Conservation (phyloP, 2,329 filamentous ascomycete species). For the Cytospora piceae region DNA sequence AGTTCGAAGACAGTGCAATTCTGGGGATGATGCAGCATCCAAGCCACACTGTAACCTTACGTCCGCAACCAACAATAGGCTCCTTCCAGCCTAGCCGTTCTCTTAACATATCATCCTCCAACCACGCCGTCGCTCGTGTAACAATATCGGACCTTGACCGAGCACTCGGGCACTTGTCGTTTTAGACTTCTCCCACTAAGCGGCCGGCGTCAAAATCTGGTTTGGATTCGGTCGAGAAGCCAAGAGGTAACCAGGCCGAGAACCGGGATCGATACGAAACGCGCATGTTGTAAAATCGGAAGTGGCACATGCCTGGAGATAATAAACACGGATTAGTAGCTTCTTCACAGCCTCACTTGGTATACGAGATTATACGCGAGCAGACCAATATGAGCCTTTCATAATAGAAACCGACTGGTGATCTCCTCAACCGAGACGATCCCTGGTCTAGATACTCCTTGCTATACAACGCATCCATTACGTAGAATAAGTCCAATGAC, state of each 20-base stretch:
- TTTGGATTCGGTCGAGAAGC: not conserved
- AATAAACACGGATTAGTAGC: not conserved
- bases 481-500: slow-evolving; percentile 23
- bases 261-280: not conserved
- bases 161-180: not conserved
- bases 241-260: no score
- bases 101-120: not conserved
- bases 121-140: not conserved
- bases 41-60: slow-evolving; percentile 25
- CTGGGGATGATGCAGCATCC: slow-evolving; percentile 18
- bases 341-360: not conserved
- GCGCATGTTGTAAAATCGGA: not conserved
- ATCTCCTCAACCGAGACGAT: not conserved
- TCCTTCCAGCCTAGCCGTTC: not conserved
- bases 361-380: not conserved
- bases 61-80: slow-evolving; percentile 25
- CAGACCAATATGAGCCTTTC: not conserved
- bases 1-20: slow-evolving; percentile 21
- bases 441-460: not conserved
- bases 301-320: not conserved
- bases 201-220: not conserved
- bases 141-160: not conserved
- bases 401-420: not conserved
- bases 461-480: not conserved
- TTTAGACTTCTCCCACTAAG: not conserved